Conservation (phyloP, 1,284 basidiomycete genomes). For the Austroboletus rostrupii region DNA sequence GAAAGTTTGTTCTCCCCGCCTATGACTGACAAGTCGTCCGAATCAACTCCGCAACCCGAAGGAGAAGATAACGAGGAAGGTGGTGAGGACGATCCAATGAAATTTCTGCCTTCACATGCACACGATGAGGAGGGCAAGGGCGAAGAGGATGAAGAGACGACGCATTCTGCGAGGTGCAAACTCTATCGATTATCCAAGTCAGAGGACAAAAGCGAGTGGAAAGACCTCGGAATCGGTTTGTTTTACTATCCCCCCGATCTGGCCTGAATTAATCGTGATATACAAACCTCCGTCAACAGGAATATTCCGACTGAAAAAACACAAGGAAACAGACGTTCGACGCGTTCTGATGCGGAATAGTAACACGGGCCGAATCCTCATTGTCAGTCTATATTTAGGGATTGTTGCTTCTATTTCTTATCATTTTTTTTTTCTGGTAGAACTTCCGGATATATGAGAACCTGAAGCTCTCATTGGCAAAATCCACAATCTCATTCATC, state of each 20-base stretch:
- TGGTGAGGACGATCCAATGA: constrained; percentile 31
- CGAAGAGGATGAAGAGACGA: constrained; percentile 79
- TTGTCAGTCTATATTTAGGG: constrained; percentile 45
- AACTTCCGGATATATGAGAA: constrained; percentile 62
- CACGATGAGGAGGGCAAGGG: constrained; percentile 73
- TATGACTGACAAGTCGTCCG: constrained; percentile 26
- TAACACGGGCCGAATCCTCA: constrained; percentile 64
- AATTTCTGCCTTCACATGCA: constrained; percentile 37
- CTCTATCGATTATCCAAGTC: constrained; percentile 59
- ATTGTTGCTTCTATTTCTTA: neutral
- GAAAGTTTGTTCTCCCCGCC: constrained; percentile 29
- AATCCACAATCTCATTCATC: constrained; percentile 57
- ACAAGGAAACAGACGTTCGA: constrained; percentile 53
- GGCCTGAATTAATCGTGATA: neutral
- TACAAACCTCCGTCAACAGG: constrained; percentile 37
- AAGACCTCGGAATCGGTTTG: constrained; percentile 57
- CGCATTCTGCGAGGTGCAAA: constrained; percentile 57
- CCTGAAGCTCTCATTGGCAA: constrained; percentile 48
- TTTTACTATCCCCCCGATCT: constrained; percentile 13
- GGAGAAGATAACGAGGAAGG: constrained; percentile 30
- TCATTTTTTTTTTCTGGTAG: constrained; percentile 34
- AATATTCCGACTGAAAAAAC: constrained; percentile 64
- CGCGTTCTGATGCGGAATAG: constrained; percentile 67
- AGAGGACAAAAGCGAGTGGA: constrained; percentile 53
- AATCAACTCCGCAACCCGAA: constrained; percentile 36